Evolutionary conservation across 1,284 basidiomycete genomes (phyloP).

Genomic region (Trametes hirsuta): DNA sequence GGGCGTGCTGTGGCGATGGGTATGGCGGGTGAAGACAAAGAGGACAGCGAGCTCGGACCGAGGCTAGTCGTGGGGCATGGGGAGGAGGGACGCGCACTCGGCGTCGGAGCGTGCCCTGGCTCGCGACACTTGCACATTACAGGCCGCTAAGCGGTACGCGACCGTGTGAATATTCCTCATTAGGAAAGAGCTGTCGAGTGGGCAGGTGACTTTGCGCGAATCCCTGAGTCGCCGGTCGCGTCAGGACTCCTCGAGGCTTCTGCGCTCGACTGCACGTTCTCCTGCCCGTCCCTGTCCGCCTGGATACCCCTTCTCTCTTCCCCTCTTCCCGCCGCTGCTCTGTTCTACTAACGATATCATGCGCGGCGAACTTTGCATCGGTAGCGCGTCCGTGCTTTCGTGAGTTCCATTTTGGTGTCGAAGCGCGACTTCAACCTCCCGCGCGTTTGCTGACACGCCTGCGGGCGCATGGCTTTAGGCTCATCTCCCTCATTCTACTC

Average conservation of each 20-base stretch:
- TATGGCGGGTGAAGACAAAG: neutral
- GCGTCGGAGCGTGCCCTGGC: neutral
- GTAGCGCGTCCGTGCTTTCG: conserved; percentile 69
- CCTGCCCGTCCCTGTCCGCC: conserved; percentile 23
- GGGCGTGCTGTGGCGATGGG: no score
- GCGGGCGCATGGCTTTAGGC: conserved; percentile 42
- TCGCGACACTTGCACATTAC: conserved; percentile 17
- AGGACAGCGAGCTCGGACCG: conserved; percentile 4
- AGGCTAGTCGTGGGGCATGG: conserved; percentile 6
- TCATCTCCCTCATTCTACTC: conserved; percentile 67
- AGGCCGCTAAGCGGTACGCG: conserved; percentile 16
- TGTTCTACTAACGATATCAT: conserved; percentile 37
- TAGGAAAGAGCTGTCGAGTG: conserved; percentile 1
- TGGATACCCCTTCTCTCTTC: conserved; percentile 34
- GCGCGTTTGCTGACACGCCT: conserved; percentile 7
- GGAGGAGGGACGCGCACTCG: conserved; percentile 8
- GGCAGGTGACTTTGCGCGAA: conserved; percentile 23
- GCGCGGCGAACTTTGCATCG: conserved; percentile 75
- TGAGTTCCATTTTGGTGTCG: conserved; percentile 50
- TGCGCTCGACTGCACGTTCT: conserved; percentile 12
- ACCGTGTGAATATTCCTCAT: conserved; percentile 12
- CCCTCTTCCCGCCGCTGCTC: conserved; percentile 11
- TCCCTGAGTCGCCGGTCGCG: conserved; percentile 14
- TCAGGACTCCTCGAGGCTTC: conserved; percentile 26
- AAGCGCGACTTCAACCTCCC: neutral